These are phyloP conservation scores for Ganoderma lucidum DNA, from an alignment of 1,284 basidiomycete genomes.

Conservation along the genomic window DNA sequence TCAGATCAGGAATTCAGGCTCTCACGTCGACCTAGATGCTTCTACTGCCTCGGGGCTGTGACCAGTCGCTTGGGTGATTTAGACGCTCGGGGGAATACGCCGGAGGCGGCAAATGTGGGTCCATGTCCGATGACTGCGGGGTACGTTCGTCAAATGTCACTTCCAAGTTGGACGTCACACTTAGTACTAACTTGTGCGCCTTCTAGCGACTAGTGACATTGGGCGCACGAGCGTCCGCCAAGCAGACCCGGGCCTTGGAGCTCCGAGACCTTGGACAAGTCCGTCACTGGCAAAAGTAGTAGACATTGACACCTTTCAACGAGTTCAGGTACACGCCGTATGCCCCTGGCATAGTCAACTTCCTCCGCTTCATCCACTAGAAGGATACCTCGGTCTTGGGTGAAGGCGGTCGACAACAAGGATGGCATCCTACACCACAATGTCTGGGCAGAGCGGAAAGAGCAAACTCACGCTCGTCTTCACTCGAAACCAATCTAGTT, in stretches of 20 bases:
- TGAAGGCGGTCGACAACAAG: background rate
- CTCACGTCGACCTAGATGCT: background rate
- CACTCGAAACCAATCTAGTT: background rate
- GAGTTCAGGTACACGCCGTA: too few species aligned
- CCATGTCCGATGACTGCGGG: background rate
- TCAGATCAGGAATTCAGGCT: too few species aligned
- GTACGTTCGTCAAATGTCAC: background rate
- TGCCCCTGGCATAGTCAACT: too few species aligned
- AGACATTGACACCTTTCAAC: background rate
- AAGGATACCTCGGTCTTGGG: background rate
- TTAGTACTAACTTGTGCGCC: background rate
- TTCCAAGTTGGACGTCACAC: background rate
- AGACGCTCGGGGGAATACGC: background rate
- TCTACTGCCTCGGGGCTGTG: background rate
- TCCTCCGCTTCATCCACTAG: too few species aligned
- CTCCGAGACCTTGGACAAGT: background rate
- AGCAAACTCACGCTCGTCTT: too few species aligned
- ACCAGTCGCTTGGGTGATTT: background rate
- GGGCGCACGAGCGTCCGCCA: background rate
- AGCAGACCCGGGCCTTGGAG: background rate
- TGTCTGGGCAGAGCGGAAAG: background rate
- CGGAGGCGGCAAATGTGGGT: background rate
- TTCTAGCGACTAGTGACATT: background rate
- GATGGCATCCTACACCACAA: background rate
- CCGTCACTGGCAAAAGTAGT: background rate